Evolutionary conservation across 2,329 filamentous ascomycete genomes (phyloP).

Genomic region (Microcyclospora pomicola): DNA sequence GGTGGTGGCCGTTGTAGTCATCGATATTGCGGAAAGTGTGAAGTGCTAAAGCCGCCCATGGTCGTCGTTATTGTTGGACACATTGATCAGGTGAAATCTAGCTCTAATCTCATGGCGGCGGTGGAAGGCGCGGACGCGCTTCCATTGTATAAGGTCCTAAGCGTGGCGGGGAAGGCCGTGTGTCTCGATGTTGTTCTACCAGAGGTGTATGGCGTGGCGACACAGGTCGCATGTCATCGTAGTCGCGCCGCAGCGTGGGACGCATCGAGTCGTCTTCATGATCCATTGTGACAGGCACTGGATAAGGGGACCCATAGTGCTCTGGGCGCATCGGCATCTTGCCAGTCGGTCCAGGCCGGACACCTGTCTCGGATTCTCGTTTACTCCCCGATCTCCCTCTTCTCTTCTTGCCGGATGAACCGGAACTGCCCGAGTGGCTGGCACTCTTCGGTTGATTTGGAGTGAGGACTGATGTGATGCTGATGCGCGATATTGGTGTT

Average conservation of each 20-base stretch:
- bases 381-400: constrained; percentile 11
- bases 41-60: background rate
- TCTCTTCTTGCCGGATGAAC: constrained; percentile 19
- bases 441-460: constrained; percentile 15
- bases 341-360: background rate
- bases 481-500: constrained; percentile 17
- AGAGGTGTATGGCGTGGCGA: background rate
- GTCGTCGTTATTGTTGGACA: no score
- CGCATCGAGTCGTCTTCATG: background rate
- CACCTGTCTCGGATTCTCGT: constrained; percentile 8
- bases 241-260: background rate
- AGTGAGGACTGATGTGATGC: constrained; percentile 22
- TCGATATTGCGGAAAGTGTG: background rate
- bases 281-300: background rate
- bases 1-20: background rate
- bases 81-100: no score
- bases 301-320: no score
- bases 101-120: no score
- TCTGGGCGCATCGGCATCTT: background rate
- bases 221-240: background rate
- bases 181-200: background rate
- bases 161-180: background rate
- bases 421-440: constrained; percentile 15
- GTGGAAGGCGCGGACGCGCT: no score
- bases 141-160: no score